A percentile compares a stretch with the other conserved stretches of the same genome.
Conservation (phyloP, 768 basidiomycete species). For the Leccinum olivaceopallidum region DNA sequence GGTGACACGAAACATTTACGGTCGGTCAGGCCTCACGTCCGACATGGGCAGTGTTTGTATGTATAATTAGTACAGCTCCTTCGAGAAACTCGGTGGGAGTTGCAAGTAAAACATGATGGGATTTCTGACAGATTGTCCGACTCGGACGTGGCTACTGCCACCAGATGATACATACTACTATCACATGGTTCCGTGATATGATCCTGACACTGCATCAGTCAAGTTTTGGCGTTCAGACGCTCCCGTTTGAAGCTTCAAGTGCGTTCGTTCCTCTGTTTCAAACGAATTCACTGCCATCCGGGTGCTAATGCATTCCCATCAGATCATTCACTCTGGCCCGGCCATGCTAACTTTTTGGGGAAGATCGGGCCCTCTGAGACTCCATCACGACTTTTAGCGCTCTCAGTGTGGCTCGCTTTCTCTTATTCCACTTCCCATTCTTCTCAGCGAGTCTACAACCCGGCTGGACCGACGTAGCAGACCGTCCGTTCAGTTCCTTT, state of each 20-base stretch:
- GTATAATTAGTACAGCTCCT: neutral
- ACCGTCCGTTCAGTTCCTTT: conserved; percentile 16
- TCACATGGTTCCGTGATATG: neutral
- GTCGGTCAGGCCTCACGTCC: neutral
- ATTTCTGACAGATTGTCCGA: neutral
- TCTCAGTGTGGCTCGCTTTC: neutral
- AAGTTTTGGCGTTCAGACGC: neutral
- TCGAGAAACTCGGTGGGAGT: neutral
- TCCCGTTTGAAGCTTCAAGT: neutral
- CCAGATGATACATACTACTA: neutral
- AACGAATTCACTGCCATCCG: neutral
- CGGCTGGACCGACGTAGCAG: conserved; percentile 39
- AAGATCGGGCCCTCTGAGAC: neutral
- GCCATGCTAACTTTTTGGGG: conserved; percentile 7
- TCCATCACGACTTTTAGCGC: neutral
- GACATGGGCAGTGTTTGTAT: neutral
- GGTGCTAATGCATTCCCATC: neutral
- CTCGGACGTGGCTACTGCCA: neutral
- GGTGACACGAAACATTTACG: neutral
- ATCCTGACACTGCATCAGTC: neutral
- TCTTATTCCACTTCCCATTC: conserved; percentile 17
- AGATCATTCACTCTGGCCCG: neutral
- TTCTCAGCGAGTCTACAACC: conserved; percentile 22
- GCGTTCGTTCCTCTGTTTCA: neutral
- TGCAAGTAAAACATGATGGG: neutral